Conservation (phyloP, 441 rosid genomes). For the Arabidopsis lyrata region DNA sequence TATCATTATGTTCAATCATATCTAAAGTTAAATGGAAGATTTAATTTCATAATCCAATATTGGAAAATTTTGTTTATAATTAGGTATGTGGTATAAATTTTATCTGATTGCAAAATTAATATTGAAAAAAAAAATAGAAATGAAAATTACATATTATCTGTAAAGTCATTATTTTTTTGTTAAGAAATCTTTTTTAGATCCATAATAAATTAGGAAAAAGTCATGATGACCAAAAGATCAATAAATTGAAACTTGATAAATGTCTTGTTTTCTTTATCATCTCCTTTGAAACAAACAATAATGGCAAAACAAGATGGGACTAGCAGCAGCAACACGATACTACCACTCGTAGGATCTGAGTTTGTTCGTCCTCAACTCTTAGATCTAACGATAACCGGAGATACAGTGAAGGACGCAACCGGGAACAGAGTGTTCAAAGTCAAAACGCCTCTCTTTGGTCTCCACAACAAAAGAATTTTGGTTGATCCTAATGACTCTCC, state of each 20-base stretch:
- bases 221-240: conserved; percentile 24
- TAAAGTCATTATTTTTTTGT: too few species aligned
- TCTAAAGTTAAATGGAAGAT: not conserved
- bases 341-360: conserved; percentile 40
- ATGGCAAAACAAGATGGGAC: conserved; percentile 35
- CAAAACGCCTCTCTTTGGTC: conserved; percentile 49
- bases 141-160: too few species aligned
- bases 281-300: conserved; percentile 17
- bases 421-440: conserved; percentile 43
- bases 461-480: conserved; percentile 45
- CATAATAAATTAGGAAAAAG: conserved; percentile 26
- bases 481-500: conserved; percentile 42
- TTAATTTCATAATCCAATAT: not conserved
- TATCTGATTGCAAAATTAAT: not conserved
- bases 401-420: conserved; percentile 34
- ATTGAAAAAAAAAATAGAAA: too few species aligned
- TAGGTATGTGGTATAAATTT: not conserved
- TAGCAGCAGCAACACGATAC: conserved; percentile 24
- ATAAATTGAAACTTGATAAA: conserved; percentile 20
- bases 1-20: not conserved
- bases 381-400: conserved; percentile 41
- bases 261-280: conserved; percentile 18
- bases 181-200: not conserved
- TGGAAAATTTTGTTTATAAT: not conserved
- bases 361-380: conserved; percentile 29